Evolutionary conservation across 2,329 filamentous ascomycete genomes (phyloP).

Genomic region (Pseudocercospora musae): DNA sequence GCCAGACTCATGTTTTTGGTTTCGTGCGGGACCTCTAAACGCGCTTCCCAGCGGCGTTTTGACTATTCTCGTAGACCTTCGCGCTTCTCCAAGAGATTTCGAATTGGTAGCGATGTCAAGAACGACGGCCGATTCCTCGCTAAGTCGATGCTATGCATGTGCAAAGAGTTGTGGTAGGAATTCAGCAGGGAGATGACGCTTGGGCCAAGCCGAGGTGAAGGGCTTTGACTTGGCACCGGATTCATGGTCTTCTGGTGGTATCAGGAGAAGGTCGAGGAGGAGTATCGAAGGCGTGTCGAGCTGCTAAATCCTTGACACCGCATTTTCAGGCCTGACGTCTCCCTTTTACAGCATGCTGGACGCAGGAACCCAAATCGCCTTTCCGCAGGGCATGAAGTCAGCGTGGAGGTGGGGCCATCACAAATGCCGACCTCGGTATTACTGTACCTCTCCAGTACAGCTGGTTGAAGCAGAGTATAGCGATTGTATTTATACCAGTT

Average conservation of each 20-base stretch:
- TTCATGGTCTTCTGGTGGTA: slow-evolving; percentile 9
- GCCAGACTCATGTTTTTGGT: not conserved
- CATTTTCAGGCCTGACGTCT: not conserved
- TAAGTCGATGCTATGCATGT: too few species aligned
- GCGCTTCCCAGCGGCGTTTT: not conserved
- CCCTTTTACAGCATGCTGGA: not conserved
- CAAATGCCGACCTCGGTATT: not conserved
- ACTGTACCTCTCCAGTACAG: not conserved
- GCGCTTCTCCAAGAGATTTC: too few species aligned
- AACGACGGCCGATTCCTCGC: too few species aligned
- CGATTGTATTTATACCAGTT: not conserved
- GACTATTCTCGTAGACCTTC: too few species aligned
- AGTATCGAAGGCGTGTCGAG: slow-evolving; percentile 8
- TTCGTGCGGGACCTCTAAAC: too few species aligned
- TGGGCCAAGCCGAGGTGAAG: not conserved
- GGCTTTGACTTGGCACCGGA: not conserved
- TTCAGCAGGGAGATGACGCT: not conserved
- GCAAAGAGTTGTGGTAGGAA: too few species aligned
- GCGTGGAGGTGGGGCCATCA: not conserved
- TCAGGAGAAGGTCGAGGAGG: slow-evolving; percentile 2
- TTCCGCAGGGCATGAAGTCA: not conserved
- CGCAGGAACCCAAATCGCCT: not conserved
- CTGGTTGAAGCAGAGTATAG: not conserved
- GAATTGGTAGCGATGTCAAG: too few species aligned
- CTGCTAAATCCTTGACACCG: not conserved